These are phyloP conservation scores for Curvularia verruculosa DNA, from an alignment of 2,329 filamentous ascomycete species.

Conservation along the genomic window DNA sequence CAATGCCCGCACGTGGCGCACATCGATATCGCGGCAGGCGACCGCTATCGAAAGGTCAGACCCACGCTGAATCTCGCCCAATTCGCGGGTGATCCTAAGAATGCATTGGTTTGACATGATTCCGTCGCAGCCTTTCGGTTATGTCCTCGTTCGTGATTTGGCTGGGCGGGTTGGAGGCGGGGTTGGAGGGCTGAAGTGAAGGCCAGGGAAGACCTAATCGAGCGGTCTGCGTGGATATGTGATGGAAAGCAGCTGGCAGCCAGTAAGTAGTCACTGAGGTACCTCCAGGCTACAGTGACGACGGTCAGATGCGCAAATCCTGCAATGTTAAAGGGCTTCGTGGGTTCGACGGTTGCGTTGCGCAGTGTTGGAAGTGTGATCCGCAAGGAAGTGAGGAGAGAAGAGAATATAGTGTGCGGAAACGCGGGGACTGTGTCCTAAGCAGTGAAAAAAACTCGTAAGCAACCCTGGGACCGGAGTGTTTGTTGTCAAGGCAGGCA, in stretches of 20 bases:
- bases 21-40: constrained; percentile 84
- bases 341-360: background rate
- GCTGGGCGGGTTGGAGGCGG: background rate
- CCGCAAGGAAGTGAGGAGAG: background rate
- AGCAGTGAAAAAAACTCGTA: constrained; percentile 7
- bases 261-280: background rate
- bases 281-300: constrained; percentile 5
- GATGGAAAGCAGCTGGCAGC: background rate
- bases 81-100: constrained; percentile 86
- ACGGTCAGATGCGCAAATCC: constrained; percentile 2
- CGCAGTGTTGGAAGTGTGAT: background rate
- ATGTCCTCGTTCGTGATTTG: background rate
- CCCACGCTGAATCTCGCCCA: constrained; percentile 82
- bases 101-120: constrained; percentile 83
- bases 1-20: constrained; percentile 83
- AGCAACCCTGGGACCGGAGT: constrained; percentile 5
- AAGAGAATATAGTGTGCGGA: background rate
- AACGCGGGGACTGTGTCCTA: background rate
- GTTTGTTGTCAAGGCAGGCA: constrained; percentile 14
- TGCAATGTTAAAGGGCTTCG: background rate
- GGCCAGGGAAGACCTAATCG: background rate
- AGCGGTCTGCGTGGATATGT: background rate
- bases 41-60: constrained; percentile 87
- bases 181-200: background rate
- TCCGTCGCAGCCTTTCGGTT: constrained; percentile 11